phyloP scores from a whole-genome alignment of 1,284 basidiomycete genomes.

The Ustilago nuda region DNA sequence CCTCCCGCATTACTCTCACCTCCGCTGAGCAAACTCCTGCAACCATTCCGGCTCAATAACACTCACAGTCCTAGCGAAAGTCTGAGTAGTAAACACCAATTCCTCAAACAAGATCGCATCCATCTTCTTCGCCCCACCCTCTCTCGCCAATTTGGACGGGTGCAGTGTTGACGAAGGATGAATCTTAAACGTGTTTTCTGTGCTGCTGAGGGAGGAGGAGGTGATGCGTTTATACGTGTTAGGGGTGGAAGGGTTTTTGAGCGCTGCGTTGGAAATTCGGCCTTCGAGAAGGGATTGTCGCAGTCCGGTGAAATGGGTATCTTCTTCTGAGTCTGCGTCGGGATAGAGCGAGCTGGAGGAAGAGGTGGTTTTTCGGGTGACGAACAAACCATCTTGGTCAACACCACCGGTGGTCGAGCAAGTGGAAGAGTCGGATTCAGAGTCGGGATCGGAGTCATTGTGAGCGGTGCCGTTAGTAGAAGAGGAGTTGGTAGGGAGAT shows the following conservation, averaged over 20 bases:
- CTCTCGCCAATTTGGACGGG: constrained; percentile 33
- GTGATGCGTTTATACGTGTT: constrained; percentile 53
- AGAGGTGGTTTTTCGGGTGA: constrained; percentile 25
- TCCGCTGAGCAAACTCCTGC: constrained; percentile 40
- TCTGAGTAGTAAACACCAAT: constrained; percentile 64
- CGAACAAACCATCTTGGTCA: constrained; percentile 26
- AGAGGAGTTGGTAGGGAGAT: constrained; percentile 11
- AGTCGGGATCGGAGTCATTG: constrained; percentile 12
- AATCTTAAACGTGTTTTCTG: constrained; percentile 54
- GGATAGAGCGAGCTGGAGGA: not conserved
- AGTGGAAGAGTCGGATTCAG: constrained; percentile 3
- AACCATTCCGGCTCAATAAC: constrained; percentile 63
- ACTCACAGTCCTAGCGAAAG: constrained; percentile 64
- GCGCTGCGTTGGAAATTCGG: constrained; percentile 51
- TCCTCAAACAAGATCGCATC: constrained; percentile 66
- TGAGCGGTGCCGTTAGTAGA: not conserved
- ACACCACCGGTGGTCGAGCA: not conserved
- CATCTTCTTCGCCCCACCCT: constrained; percentile 19
- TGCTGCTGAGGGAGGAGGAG: constrained; percentile 19
- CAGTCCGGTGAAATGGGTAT: constrained; percentile 45
- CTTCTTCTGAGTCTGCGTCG: constrained; percentile 18
- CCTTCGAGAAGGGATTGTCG: constrained; percentile 51
- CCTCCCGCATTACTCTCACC: not conserved
- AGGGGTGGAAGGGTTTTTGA: constrained; percentile 54
- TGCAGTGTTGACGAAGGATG: constrained; percentile 63